Percentiles rank a stretch among this genome's conserved stretches.
Evolutionary conservation across 2,329 filamentous ascomycete species (phyloP).

Genomic region (Aspergillus pseudonomiae): DNA sequence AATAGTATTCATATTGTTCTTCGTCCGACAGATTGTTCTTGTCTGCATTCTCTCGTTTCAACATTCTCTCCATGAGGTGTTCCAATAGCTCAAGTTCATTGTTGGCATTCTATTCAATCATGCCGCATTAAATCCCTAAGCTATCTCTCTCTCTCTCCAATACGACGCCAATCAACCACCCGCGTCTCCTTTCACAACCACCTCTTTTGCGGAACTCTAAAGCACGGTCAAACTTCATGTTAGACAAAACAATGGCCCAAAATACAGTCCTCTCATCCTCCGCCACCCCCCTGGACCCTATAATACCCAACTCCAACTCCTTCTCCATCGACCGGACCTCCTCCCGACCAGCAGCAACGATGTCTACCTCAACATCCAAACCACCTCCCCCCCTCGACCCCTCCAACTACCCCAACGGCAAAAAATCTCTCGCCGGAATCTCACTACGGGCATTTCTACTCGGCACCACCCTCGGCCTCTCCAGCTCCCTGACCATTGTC

Average conservation of each 20-base stretch:
- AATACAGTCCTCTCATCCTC: background rate
- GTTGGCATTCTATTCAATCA: background rate
- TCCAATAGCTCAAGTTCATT: background rate
- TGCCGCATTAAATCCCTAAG: background rate
- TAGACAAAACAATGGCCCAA: background rate
- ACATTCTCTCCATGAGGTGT: background rate
- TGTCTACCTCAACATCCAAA: slow-evolving; percentile 12
- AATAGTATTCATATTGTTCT: slow-evolving; percentile 11
- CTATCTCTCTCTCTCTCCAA: background rate
- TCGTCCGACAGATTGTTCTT: slow-evolving; percentile 2
- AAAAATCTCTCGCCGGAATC: slow-evolving; percentile 48
- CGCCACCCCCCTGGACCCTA: background rate
- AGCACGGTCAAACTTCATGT: background rate
- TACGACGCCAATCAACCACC: background rate
- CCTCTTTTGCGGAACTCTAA: background rate
- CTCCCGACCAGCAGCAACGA: slow-evolving; percentile 14
- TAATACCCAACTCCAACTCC: background rate
- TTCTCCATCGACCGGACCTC: slow-evolving; percentile 16
- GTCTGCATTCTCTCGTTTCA: background rate
- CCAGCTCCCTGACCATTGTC: slow-evolving; percentile 31
- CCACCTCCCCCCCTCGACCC: slow-evolving; percentile 28
- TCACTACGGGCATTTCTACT: slow-evolving; percentile 50
- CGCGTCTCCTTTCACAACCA: background rate
- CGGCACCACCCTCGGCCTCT: slow-evolving; percentile 45
- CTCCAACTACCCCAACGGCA: slow-evolving; percentile 41